A percentile compares a stretch with the other conserved stretches of the same genome.
phyloP scores from a whole-genome alignment of 2,329 filamentous ascomycete genomes.

The Arthrobotrys musiformis region DNA sequence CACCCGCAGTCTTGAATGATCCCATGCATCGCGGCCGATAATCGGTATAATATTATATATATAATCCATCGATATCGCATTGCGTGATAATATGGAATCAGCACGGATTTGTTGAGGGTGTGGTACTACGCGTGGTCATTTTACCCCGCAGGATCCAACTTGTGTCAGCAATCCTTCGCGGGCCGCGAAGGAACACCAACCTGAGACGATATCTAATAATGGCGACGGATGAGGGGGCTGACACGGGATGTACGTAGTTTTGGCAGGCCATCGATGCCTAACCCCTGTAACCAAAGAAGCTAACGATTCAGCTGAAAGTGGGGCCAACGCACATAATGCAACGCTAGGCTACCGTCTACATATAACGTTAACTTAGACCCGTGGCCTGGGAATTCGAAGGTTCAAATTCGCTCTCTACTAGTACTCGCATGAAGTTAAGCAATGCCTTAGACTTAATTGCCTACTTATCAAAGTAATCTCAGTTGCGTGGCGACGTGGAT shows the following conservation, averaged over 20 bases:
- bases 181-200: constrained; percentile 6
- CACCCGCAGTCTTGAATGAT: background rate
- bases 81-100: background rate
- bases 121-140: background rate
- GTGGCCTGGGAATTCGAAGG: no score
- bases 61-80: no score
- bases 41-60: no score
- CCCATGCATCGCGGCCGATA: no score
- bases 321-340: background rate
- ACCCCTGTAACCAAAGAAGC: background rate
- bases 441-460: no score
- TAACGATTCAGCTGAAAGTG: background rate
- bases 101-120: background rate
- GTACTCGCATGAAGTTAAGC: no score
- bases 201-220: constrained; percentile 3
- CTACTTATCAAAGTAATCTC: no score
- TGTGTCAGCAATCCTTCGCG: constrained; percentile 25
- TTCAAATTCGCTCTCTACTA: no score
- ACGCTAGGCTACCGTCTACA: no score
- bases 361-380: no score
- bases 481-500: no score
- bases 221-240: constrained; percentile 10
- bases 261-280: background rate
- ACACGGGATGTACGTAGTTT: background rate
- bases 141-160: background rate